These are phyloP conservation scores for Trifolium fragiferum DNA, from an alignment of 306 rosid genomes.

Conservation along the genomic window DNA sequence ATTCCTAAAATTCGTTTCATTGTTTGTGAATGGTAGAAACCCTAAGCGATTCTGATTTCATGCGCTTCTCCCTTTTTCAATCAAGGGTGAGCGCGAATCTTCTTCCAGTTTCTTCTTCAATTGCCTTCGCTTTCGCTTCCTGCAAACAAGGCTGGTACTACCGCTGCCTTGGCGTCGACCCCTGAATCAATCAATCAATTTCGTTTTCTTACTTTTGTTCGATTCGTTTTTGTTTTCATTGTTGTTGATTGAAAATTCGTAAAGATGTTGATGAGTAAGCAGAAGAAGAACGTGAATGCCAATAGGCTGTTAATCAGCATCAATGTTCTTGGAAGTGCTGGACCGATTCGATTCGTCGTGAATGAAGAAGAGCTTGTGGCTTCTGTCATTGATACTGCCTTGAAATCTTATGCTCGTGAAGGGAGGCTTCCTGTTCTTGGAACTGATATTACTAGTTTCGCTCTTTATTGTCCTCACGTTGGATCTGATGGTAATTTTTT, in stretches of 20 bases:
- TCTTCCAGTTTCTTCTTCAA: constrained; percentile 60
- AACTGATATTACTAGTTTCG: constrained; percentile 55
- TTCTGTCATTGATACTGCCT: constrained; percentile 77
- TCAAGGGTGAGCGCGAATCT: constrained; percentile 88
- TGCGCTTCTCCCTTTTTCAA: constrained; percentile 70
- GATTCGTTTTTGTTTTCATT: not conserved
- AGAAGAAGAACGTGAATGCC: constrained; percentile 75
- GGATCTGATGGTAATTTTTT: constrained; percentile 72
- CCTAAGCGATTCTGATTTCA: constrained; percentile 58
- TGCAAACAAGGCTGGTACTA: constrained; percentile 98
- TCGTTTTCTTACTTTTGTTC: not conserved
- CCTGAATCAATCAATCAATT: constrained; percentile 45
- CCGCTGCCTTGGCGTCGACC: constrained; percentile 99
- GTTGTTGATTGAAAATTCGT: not conserved
- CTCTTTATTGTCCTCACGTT: constrained; percentile 70
- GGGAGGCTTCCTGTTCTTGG: constrained; percentile 90
- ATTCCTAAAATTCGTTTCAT: not conserved
- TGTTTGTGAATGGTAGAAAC: constrained; percentile 94
- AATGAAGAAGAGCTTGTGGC: constrained; percentile 72
- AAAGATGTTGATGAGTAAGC: constrained; percentile 80
- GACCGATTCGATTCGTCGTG: constrained; percentile 92
- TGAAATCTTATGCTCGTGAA: constrained; percentile 91
- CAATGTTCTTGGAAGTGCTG: constrained; percentile 88
- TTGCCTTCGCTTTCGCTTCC: constrained; percentile 78
- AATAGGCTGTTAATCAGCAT: constrained; percentile 77